phyloP scores from a whole-genome alignment of 1,284 basidiomycete species.

The Ceratobasidium theobromae region DNA sequence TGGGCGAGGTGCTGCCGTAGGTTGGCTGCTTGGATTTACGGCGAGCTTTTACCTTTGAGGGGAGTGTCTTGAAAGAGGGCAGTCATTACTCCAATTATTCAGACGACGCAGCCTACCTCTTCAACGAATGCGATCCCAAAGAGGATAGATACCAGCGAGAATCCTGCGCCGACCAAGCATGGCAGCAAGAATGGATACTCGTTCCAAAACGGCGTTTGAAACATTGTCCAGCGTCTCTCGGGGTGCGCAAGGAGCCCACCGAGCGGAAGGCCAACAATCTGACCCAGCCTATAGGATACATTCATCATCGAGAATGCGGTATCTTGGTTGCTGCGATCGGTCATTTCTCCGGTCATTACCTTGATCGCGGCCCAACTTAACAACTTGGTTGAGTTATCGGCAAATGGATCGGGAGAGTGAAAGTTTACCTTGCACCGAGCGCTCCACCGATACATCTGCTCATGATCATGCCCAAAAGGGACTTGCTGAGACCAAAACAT shows the following conservation, averaged over 20 bases:
- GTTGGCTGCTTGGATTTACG: constrained; percentile 1
- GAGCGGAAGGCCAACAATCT: constrained; percentile 22
- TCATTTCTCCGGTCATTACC: constrained; percentile 21
- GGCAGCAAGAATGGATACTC: constrained; percentile 33
- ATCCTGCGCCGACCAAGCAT: constrained; percentile 27
- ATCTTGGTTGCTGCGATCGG: constrained; percentile 15
- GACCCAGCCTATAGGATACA: constrained; percentile 10
- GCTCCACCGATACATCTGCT: constrained; percentile 32
- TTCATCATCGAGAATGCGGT: constrained; percentile 17
- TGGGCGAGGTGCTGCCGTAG: background rate
- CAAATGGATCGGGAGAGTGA: background rate
- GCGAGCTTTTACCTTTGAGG: constrained; percentile 8
- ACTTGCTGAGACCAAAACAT: constrained; percentile 34
- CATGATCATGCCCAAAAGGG: constrained; percentile 26
- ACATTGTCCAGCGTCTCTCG: constrained; percentile 25
- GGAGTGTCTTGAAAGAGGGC: background rate
- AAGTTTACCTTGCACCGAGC: constrained; percentile 14
- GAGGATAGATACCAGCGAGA: constrained; percentile 25
- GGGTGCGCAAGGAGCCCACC: constrained; percentile 25
- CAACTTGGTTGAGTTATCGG: background rate
- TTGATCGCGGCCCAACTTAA: constrained; percentile 20
- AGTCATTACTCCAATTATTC: background rate
- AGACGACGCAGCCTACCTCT: constrained; percentile 18
- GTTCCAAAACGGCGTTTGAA: constrained; percentile 20
- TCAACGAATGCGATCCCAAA: constrained; percentile 32